These are phyloP conservation scores for Abrus precatorius DNA, from an alignment of 306 rosid species.

Conservation along the genomic window DNA sequence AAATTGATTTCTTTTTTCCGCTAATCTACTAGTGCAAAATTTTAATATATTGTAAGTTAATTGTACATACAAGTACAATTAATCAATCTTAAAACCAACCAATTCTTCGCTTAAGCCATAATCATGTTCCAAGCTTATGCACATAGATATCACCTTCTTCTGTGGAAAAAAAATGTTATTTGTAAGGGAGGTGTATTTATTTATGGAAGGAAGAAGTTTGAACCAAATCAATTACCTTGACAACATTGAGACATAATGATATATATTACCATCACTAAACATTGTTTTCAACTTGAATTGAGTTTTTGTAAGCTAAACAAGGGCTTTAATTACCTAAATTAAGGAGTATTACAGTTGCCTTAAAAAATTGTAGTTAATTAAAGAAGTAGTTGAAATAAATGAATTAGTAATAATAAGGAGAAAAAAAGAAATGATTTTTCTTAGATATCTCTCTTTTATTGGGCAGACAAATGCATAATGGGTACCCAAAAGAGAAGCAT, in stretches of 20 bases:
- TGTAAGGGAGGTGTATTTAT: background rate
- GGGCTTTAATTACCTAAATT: background rate
- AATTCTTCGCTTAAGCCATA: background rate
- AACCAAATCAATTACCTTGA: background rate
- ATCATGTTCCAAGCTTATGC: background rate
- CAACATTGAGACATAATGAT: background rate
- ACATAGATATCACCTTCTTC: background rate
- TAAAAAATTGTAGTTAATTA: background rate
- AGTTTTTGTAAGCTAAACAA: background rate
- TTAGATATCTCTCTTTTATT: constrained; percentile 2
- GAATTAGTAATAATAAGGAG: background rate
- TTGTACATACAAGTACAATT: background rate
- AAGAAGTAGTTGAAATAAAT: background rate
- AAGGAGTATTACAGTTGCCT: background rate
- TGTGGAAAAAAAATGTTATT: background rate
- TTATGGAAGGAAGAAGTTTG: background rate
- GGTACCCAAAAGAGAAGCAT: constrained; percentile 41
- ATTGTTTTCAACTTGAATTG: too few relatives aligned
- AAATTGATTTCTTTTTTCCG: background rate
- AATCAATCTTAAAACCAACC: background rate
- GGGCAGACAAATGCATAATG: constrained; percentile 47
- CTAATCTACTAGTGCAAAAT: background rate
- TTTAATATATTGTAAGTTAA: background rate
- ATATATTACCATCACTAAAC: background rate
- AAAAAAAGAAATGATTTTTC: background rate